These are phyloP conservation scores for Penicillium subrubescens DNA, from an alignment of 495 filamentous ascomycete genomes.

Conservation along the genomic window DNA sequence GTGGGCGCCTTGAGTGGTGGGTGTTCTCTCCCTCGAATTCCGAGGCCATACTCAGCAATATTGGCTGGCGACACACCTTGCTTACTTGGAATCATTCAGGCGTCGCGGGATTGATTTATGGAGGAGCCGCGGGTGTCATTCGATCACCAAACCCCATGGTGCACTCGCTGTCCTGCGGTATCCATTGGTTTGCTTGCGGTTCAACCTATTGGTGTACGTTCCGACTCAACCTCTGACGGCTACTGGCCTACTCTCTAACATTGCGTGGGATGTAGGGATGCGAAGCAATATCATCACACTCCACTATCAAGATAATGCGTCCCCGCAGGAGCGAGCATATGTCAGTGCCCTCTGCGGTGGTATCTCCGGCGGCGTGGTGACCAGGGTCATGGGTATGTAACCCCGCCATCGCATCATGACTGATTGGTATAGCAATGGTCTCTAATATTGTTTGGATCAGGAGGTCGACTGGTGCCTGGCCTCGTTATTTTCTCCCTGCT, in stretches of 20 bases:
- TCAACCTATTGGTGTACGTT: slow-evolving; percentile 73
- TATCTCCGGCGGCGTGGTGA: slow-evolving; percentile 64
- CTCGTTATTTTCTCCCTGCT: slow-evolving; percentile 64
- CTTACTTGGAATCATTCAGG: slow-evolving; percentile 46
- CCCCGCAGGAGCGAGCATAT: slow-evolving; percentile 55
- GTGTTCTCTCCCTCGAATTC: slow-evolving; percentile 25
- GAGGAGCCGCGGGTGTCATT: slow-evolving; percentile 68
- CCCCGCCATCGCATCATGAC: neutral
- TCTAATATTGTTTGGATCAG: slow-evolving; percentile 20
- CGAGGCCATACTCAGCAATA: neutral
- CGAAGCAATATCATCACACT: slow-evolving; percentile 43
- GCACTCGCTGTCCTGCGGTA: slow-evolving; percentile 69
- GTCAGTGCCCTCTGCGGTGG: slow-evolving; percentile 70
- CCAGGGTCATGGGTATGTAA: slow-evolving; percentile 62
- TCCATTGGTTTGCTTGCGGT: slow-evolving; percentile 80
- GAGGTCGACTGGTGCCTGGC: slow-evolving; percentile 58
- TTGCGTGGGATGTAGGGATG: slow-evolving; percentile 31
- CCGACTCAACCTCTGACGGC: neutral
- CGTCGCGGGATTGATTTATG: slow-evolving; percentile 68
- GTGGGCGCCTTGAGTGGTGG: slow-evolving; percentile 55
- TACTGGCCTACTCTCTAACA: slow-evolving; percentile 13
- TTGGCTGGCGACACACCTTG: neutral
- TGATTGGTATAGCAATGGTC: neutral
- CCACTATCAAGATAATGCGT: slow-evolving; percentile 51
- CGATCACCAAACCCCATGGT: slow-evolving; percentile 65